Conservation (phyloP, 2,329 filamentous ascomycete species). For the Atkinsonella hypoxylon region DNA sequence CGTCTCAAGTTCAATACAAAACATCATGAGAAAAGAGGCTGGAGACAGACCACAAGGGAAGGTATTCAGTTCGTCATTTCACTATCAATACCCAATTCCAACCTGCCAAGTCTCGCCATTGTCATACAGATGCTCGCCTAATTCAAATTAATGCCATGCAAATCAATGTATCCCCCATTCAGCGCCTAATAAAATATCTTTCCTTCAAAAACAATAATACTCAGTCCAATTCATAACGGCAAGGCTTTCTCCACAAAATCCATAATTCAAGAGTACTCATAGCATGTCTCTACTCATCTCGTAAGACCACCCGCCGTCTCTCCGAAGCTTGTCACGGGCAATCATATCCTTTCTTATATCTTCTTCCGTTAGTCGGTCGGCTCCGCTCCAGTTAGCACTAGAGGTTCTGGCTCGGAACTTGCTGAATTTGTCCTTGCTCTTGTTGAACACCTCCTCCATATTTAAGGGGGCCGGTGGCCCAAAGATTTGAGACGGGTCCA, state of each 20-base stretch:
- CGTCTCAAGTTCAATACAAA: too few relatives aligned
- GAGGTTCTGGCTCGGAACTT: constrained; percentile 85
- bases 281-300: constrained; percentile 39
- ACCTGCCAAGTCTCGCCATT: background rate
- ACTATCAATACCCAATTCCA: constrained; percentile 2
- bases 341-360: constrained; percentile 73
- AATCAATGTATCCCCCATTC: background rate
- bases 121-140: background rate
- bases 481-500: constrained; percentile 79
- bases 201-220: background rate
- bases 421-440: constrained; percentile 73
- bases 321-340: constrained; percentile 64
- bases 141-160: constrained; percentile 7
- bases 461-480: constrained; percentile 78
- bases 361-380: constrained; percentile 74
- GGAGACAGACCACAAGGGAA: background rate
- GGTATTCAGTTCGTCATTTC: background rate
- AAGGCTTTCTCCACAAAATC: background rate
- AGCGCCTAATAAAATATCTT: background rate
- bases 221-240: background rate
- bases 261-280: constrained; percentile 12
- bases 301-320: constrained; percentile 79
- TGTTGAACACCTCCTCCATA: constrained; percentile 94
- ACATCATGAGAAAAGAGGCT: too few relatives aligned
- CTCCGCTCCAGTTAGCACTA: constrained; percentile 84